Conservation (phyloP, 495 filamentous ascomycete species). For the Neurospora cerealis region DNA sequence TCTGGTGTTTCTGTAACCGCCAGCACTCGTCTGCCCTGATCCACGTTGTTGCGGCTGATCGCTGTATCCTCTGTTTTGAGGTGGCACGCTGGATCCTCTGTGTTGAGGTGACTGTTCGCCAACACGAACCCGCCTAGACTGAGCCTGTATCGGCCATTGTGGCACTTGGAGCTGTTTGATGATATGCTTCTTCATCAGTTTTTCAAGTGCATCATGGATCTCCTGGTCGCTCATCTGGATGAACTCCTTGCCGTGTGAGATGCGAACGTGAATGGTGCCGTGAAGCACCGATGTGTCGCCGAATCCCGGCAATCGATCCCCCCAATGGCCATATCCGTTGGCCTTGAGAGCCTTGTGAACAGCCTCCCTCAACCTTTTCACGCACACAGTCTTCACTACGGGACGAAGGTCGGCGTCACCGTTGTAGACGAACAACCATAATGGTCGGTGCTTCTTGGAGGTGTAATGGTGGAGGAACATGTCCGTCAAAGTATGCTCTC, state of each 20-base stretch:
- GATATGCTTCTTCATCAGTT: neutral
- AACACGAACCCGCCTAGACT: neutral
- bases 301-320: slow-evolving; percentile 20
- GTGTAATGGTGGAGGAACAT: slow-evolving; percentile 19
- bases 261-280: slow-evolving; percentile 19
- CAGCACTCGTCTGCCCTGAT: neutral
- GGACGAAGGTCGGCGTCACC: slow-evolving; percentile 22
- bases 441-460: slow-evolving; percentile 18
- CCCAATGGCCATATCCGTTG: slow-evolving; percentile 46
- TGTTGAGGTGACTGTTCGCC: neutral
- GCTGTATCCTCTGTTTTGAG: neutral
- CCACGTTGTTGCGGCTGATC: neutral
- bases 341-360: slow-evolving; percentile 45
- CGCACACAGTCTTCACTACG: slow-evolving; percentile 44
- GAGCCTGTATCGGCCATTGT: neutral
- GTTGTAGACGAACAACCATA: slow-evolving; percentile 42
- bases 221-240: slow-evolving; percentile 1
- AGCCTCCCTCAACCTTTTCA: slow-evolving; percentile 41
- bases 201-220: neutral
- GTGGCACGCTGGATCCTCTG: neutral
- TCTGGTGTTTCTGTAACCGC: neutral
- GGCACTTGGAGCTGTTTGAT: neutral
- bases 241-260: slow-evolving; percentile 10
- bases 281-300: slow-evolving; percentile 5
- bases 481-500: slow-evolving; percentile 26